These are phyloP conservation scores for Alectoria sarmentosa DNA, from an alignment of 495 filamentous ascomycete species.

Conservation along the genomic window DNA sequence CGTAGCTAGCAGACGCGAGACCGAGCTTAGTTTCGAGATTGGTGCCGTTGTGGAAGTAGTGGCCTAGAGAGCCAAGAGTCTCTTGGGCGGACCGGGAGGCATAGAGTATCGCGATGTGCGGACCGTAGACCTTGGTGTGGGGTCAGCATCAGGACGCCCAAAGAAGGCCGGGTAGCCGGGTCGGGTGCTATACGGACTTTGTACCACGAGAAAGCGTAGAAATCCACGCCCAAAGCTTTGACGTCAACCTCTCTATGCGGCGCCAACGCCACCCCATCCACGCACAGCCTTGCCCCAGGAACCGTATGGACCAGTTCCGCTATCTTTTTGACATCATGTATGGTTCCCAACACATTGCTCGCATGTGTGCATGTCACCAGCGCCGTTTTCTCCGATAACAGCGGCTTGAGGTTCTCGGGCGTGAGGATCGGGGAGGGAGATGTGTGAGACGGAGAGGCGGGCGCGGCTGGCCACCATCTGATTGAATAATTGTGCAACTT, in stretches of 20 bases:
- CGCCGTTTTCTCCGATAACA: conserved; percentile 52
- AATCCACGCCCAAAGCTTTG: conserved; percentile 55
- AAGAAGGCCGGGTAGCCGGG: neutral
- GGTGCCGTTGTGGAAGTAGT: conserved; percentile 57
- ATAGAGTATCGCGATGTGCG: conserved; percentile 63
- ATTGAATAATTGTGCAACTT: conserved; percentile 46
- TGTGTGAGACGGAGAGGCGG: conserved; percentile 36
- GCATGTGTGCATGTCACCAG: conserved; percentile 64
- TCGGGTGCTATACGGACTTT: conserved; percentile 38
- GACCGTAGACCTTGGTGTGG: conserved; percentile 51
- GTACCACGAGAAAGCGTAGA: conserved; percentile 72
- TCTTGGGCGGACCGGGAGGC: conserved; percentile 43
- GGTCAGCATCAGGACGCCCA: neutral
- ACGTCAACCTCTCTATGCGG: conserved; percentile 65
- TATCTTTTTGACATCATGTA: conserved; percentile 54
- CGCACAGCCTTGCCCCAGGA: conserved; percentile 41
- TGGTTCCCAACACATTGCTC: conserved; percentile 63
- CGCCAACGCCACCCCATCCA: conserved; percentile 63
- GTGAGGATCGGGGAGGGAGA: conserved; percentile 46
- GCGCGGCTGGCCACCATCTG: conserved; percentile 56
- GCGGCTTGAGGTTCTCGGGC: conserved; percentile 41
- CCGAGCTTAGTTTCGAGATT: conserved; percentile 58
- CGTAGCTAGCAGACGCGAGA: conserved; percentile 59
- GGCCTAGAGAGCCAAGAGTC: conserved; percentile 48
- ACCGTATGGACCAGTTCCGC: conserved; percentile 44